phyloP scores from a whole-genome alignment of 768 basidiomycete genomes.

The Coprinopsis marcescibilis region DNA sequence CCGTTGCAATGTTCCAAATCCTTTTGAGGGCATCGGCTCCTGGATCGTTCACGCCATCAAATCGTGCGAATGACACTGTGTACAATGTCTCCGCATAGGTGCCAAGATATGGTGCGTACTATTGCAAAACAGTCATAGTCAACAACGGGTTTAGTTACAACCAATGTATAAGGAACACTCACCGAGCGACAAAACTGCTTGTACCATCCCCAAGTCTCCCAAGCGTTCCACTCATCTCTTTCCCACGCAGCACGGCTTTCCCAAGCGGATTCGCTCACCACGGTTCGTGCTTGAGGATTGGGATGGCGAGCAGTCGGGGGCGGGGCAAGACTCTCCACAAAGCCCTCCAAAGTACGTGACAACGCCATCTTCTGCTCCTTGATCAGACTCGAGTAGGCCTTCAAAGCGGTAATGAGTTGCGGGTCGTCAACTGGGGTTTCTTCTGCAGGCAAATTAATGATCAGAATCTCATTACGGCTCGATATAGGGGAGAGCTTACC shows the following conservation, averaged over 20 bases:
- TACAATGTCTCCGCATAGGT: constrained; percentile 68
- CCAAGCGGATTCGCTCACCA: constrained; percentile 68
- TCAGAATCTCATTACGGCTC: background rate
- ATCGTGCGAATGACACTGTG: constrained; percentile 60
- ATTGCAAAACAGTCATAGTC: background rate
- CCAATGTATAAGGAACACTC: constrained; percentile 22
- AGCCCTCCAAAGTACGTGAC: constrained; percentile 68
- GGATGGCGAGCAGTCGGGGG: constrained; percentile 34
- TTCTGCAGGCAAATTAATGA: constrained; percentile 11
- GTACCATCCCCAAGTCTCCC: constrained; percentile 92
- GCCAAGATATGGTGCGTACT: constrained; percentile 80
- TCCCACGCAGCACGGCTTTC: constrained; percentile 63
- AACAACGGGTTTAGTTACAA: background rate
- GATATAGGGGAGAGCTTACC: constrained; percentile 21
- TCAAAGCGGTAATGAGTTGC: constrained; percentile 63
- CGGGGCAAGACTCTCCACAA: constrained; percentile 58
- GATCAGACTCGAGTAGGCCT: constrained; percentile 68
- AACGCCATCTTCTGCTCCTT: constrained; percentile 73
- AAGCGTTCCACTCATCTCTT: constrained; percentile 71
- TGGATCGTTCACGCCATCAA: constrained; percentile 53
- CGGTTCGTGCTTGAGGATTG: constrained; percentile 45
- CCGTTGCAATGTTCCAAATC: constrained; percentile 68
- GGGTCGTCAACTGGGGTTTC: constrained; percentile 55
- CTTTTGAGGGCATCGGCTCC: constrained; percentile 54
- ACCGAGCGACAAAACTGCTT: constrained; percentile 82